Evolutionary conservation across 768 basidiomycete genomes (phyloP).

Genomic region (Infundibulicybe gibba): DNA sequence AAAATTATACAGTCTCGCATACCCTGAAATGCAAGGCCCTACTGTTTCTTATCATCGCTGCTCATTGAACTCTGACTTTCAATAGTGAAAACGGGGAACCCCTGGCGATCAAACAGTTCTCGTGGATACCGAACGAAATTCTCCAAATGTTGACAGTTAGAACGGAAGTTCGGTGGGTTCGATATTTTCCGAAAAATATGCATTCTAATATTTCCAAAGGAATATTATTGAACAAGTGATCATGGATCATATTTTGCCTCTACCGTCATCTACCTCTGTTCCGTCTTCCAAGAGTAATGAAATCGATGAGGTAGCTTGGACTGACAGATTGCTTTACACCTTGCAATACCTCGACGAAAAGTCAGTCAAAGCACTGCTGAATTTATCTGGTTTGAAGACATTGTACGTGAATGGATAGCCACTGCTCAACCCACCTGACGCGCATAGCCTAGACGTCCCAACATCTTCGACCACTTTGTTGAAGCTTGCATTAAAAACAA

Average conservation of each 20-base stretch:
- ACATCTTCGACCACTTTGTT: slow-evolving; percentile 65
- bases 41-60: neutral
- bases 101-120: slow-evolving; percentile 73
- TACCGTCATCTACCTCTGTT: slow-evolving; percentile 49
- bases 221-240: slow-evolving; percentile 63
- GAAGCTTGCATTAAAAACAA: slow-evolving; percentile 79
- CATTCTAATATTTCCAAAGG: slow-evolving; percentile 25
- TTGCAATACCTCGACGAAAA: slow-evolving; percentile 67
- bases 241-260: slow-evolving; percentile 76
- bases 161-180: slow-evolving; percentile 54
- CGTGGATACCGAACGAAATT: slow-evolving; percentile 87
- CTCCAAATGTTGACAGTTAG: slow-evolving; percentile 51
- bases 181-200: neutral
- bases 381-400: slow-evolving; percentile 59
- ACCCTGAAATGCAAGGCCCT: slow-evolving; percentile 81
- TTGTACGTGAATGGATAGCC: slow-evolving; percentile 41
- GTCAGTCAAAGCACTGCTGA: slow-evolving; percentile 52
- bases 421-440: neutral
- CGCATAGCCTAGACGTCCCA: slow-evolving; percentile 51
- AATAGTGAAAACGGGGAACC: slow-evolving; percentile 76
- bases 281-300: slow-evolving; percentile 47
- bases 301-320: slow-evolving; percentile 81
- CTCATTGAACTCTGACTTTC: slow-evolving; percentile 2
- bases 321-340: slow-evolving; percentile 72
- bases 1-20: slow-evolving; percentile 77